Conservation (phyloP, 1,139 yeast species). For the Candida pseudocylindracea region DNA sequence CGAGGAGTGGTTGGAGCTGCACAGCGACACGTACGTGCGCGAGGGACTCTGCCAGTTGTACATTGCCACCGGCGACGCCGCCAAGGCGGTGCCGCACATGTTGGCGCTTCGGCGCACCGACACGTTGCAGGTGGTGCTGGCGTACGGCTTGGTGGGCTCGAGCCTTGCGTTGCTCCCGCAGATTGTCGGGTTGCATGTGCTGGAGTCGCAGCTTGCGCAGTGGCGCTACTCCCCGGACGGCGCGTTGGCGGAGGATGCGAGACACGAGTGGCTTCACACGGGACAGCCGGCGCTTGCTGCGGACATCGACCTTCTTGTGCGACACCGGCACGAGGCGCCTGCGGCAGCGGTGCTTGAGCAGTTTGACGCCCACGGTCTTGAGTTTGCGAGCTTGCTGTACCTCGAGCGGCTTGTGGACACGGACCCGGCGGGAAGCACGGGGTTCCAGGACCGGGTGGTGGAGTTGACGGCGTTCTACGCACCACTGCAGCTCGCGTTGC, state of each 20-base stretch:
- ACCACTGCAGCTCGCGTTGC: constrained; percentile 27
- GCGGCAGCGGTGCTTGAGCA: constrained; percentile 26
- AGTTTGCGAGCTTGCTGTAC: constrained; percentile 36
- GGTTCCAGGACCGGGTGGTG: constrained; percentile 47
- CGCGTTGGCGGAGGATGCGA: no score
- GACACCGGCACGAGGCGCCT: constrained; percentile 38
- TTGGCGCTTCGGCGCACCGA: constrained; percentile 27
- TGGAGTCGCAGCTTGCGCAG: no score
- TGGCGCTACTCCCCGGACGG: no score
- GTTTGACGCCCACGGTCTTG: constrained; percentile 20
- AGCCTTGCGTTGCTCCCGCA: no score
- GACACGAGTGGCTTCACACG: no score
- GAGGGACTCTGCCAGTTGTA: constrained; percentile 33
- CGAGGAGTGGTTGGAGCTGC: constrained; percentile 16
- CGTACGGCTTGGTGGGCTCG: no score
- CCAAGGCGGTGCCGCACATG: constrained; percentile 41
- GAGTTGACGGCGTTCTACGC: constrained; percentile 41
- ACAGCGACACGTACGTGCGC: constrained; percentile 12
- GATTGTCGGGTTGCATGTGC: no score
- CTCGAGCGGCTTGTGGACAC: constrained; percentile 26
- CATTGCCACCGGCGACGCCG: constrained; percentile 31
- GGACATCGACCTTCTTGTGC: constrained; percentile 29
- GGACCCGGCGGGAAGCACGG: constrained; percentile 30
- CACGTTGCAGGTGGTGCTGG: constrained; percentile 11
- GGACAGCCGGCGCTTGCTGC: no score